A percentile compares a stretch with the other conserved stretches of the same genome.
phyloP scores from a whole-genome alignment of 306 rosid species.

The Lathyrus aphaca region DNA sequence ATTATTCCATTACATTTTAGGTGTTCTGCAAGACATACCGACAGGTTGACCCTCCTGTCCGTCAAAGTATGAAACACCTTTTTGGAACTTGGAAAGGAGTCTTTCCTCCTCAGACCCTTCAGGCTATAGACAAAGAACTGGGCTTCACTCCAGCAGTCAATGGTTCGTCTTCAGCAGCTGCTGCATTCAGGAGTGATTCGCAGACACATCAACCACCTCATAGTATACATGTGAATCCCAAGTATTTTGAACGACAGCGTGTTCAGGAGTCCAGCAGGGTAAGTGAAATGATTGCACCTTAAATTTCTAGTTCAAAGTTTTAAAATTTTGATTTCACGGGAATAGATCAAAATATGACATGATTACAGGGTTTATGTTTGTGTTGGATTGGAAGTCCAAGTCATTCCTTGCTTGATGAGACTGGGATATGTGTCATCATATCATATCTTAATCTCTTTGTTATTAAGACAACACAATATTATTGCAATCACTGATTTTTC shows the following conservation, averaged over 20 bases:
- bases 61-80: conserved; percentile 83
- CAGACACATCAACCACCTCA: conserved; percentile 77
- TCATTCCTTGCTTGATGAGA: not conserved
- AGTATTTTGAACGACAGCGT: conserved; percentile 87
- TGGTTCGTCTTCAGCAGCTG: conserved; percentile 58
- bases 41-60: conserved; percentile 75
- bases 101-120: conserved; percentile 82
- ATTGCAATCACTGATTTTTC: not conserved
- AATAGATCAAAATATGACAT: not conserved
- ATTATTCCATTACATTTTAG: conserved; percentile 51
- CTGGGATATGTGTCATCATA: not conserved
- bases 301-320: not conserved
- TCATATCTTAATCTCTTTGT: not conserved
- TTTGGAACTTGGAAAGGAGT: conserved; percentile 98
- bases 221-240: conserved; percentile 93
- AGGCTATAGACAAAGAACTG: conserved; percentile 78
- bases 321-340: conserved; percentile 18
- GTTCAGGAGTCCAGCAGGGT: conserved; percentile 84
- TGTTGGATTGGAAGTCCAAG: not conserved
- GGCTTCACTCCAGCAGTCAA: conserved; percentile 60
- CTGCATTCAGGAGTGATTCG: conserved; percentile 63
- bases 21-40: conserved; percentile 91
- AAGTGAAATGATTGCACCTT: conserved; percentile 42
- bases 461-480: not conserved
- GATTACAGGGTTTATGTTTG: not conserved